A percentile compares a stretch with the other conserved stretches of the same genome.
Conservation (phyloP, 129 eudicot genomes). For the Mikania micrantha region DNA sequence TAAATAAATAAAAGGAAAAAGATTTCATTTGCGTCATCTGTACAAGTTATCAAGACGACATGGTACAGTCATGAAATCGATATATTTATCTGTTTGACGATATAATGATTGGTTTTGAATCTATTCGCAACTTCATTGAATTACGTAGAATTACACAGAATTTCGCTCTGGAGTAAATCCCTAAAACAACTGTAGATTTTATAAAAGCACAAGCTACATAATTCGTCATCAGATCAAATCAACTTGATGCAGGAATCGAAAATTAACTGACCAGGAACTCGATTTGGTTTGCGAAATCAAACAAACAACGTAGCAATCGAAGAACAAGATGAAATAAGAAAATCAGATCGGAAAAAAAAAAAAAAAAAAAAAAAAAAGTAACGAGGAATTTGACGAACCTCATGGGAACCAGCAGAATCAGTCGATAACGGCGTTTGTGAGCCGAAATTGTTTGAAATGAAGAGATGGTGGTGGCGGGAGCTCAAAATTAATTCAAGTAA, state of each 20-base stretch:
- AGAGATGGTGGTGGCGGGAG: constrained; percentile 27
- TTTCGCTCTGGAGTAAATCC: neutral
- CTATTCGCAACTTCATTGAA: neutral
- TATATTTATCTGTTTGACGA: neutral
- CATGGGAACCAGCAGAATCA: constrained; percentile 3
- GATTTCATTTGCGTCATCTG: neutral
- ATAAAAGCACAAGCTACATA: neutral
- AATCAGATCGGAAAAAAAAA: constrained; percentile 1
- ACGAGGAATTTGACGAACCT: constrained; percentile 15
- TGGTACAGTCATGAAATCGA: neutral
- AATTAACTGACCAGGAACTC: neutral
- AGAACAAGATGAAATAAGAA: neutral
- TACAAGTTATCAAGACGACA: constrained; percentile 8
- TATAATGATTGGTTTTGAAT: neutral
- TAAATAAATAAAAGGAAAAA: neutral
- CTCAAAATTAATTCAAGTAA: neutral
- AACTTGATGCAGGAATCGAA: neutral
- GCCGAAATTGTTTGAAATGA: constrained; percentile 25
- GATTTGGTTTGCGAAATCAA: neutral
- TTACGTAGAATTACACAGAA: neutral
- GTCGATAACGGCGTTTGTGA: constrained; percentile 8
- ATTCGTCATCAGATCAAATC: constrained; percentile 10
- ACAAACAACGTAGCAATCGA: constrained; percentile 5
- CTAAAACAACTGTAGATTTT: too few relatives aligned
- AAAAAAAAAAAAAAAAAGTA: too few relatives aligned